Evolutionary conservation across 192 early-diverging fungal genomes (phyloP), one percentile per base, ranked within the genome.

Genomic region (Backusella parvicylindrica): DNA sequence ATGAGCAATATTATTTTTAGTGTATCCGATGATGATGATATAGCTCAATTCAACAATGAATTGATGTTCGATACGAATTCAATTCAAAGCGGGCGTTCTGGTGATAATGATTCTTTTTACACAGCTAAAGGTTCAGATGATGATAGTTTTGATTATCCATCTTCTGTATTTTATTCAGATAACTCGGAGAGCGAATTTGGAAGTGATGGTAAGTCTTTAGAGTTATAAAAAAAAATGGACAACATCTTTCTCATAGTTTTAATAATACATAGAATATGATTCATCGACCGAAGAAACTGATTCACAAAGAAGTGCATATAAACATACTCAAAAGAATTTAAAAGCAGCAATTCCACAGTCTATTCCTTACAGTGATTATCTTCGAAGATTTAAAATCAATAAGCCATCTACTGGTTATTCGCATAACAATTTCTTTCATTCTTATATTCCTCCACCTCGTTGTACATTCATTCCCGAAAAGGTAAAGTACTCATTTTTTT

Each of bases 391-490:
- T 41, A 63, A 40, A 70, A 28, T 70, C 11, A 47, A 37, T 31
- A 37, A 28, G 6, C 40, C 41, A n/a, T 28, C 53, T 3, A 28
- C 15, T 13, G 26, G 13, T 70, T 18, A 18, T 70, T 28, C 32
- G n/a, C 33, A 53, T 28, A 73, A 65, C 40, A 12, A 60, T 68
- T 71, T 81, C 60, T 81, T 72, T 76, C 16, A 85, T 41, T 80
- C 86, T 1, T 89, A 81, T 71, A 68, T 89, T 33, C 82, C 84
- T 15, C 88, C 88, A 7, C 82, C 86, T 0, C 82, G 81, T 31
- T 73, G 79, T 26, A 50, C 53, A 4, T 85, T 89, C 38, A 65
- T 77, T 66, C 82, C 85, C 26, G 71, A 77, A 23, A 79, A 72
- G 65, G 87, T 86, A 78, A 33, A 2, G 16, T 23, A 12, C 36